Evolutionary conservation across 345 rosid species (phyloP).

Genomic region (Jatropha curcas): DNA sequence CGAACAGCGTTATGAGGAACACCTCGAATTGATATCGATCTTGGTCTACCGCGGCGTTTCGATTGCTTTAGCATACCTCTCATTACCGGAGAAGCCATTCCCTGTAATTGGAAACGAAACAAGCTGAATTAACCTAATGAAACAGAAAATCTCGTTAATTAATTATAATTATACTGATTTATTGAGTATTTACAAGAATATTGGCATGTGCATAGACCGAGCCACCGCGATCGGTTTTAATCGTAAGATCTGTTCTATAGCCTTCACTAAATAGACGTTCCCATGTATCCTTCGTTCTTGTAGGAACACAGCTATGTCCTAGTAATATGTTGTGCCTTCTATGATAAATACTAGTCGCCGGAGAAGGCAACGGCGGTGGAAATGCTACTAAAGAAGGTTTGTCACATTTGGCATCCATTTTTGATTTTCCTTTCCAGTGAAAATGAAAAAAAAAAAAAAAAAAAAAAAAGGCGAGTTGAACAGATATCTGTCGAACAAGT

Average conservation of each 20-base stretch:
- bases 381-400: slow-evolving; percentile 19
- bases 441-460: slow-evolving; percentile 5
- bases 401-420: slow-evolving; percentile 14
- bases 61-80: slow-evolving; percentile 73
- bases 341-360: slow-evolving; percentile 25
- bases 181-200: slow-evolving; percentile 76
- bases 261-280: slow-evolving; percentile 75
- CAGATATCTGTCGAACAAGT: too few species aligned
- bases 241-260: slow-evolving; percentile 65
- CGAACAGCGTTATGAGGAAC: slow-evolving; percentile 72
- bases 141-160: too few species aligned
- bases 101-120: too few species aligned
- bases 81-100: slow-evolving; percentile 75
- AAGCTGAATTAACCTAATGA: too few species aligned
- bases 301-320: slow-evolving; percentile 34
- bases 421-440: too few species aligned
- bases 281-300: slow-evolving; percentile 52
- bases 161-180: too few species aligned
- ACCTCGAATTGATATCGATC: slow-evolving; percentile 61
- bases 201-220: slow-evolving; percentile 66
- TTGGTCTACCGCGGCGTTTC: slow-evolving; percentile 42
- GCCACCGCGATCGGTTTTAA: slow-evolving; percentile 53
- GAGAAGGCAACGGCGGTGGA: slow-evolving; percentile 59
- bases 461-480: too few species aligned
- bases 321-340: slow-evolving; percentile 20